phyloP scores from a whole-genome alignment of 192 early-diverging fungal species.

The Obelidium mucronatum region DNA sequence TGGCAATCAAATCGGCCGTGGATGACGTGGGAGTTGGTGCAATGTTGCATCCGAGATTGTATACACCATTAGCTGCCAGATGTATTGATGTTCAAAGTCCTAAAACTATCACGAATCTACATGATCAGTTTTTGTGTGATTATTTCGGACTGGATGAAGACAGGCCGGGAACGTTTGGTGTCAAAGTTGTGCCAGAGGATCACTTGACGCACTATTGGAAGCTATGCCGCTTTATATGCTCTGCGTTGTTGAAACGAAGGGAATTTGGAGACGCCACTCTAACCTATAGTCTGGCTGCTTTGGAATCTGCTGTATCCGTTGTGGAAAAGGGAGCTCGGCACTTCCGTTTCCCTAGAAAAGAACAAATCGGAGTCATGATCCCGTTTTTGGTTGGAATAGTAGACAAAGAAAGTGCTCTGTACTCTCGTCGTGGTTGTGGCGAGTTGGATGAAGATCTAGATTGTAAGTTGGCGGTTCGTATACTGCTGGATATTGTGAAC shows the following conservation, averaged over 20 bases:
- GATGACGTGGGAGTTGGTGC: too few relatives aligned
- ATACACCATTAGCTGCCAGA: neutral
- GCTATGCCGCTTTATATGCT: neutral
- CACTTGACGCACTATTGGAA: neutral
- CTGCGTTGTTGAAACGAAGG: neutral
- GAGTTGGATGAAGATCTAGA: neutral
- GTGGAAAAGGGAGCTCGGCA: neutral
- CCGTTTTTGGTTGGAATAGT: neutral
- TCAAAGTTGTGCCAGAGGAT: neutral
- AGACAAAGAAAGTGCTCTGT: too few relatives aligned
- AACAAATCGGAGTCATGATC: neutral
- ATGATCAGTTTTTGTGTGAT: neutral
- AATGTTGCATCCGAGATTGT: neutral
- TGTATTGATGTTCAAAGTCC: neutral
- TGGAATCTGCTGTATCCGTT: too few relatives aligned
- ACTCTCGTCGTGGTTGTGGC: neutral
- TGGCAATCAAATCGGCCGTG: too few relatives aligned
- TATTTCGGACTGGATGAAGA: neutral
- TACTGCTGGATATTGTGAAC: too few relatives aligned
- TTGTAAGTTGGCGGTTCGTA: neutral
- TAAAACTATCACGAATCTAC: neutral
- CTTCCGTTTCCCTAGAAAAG: neutral
- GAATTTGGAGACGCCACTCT: neutral
- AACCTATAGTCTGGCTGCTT: too few relatives aligned
- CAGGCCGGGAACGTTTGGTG: too few relatives aligned